Base-by-base conservation (phyloP, 345 rosid genomes). In the Nephelium lappaceum region DNA sequence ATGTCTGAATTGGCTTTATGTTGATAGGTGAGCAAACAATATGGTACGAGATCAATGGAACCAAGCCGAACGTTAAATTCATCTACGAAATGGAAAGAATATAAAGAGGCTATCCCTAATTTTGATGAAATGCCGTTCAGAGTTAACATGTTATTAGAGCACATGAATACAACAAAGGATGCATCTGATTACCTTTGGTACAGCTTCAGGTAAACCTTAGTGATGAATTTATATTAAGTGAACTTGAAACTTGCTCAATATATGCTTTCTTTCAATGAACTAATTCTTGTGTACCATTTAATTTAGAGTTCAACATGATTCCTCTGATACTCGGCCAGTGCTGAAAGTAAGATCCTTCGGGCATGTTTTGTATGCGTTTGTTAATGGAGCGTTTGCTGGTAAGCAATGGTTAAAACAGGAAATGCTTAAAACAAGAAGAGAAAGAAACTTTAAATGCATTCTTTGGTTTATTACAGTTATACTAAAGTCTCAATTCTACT, bases 161-260 rank as follows among this genome's bases (percentile, higher is more conserved):
- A 89, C 25, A 83, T 79, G 81, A 75, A 47, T 41, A 69, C 81
- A n/a, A 86, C 88, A 2, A 87, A 89, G 62, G 92, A 87, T 72
- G 60, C 81, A 58, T 84, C 90, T 47, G 90, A 89, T 74, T 89
- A 89, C 68, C 88, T 89, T 41, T 89, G 92, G 92, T 85, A 87
- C 53, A 86, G 82, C 10, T 76, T 78, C 62, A 81, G 89, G 92
- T 89, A 80, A 68, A 24, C 36, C 5, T 90, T 89, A 47, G 6
- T 19, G 62, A 18, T n/a, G 6, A 47, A 18, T 36, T 25, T n/a
- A 31, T 64, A 66, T 11, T 11, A 47, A 27, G 58, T 53, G 58
- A 19, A 53, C n/a, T n/a, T 15, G 58, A 51, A 51, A 51, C 0
- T 51, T 51, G 18, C n/a, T 19, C n/a, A 16, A 53, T 15, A 12